phyloP scores from a whole-genome alignment of 345 rosid genomes.

The Aethionema arabicum region DNA sequence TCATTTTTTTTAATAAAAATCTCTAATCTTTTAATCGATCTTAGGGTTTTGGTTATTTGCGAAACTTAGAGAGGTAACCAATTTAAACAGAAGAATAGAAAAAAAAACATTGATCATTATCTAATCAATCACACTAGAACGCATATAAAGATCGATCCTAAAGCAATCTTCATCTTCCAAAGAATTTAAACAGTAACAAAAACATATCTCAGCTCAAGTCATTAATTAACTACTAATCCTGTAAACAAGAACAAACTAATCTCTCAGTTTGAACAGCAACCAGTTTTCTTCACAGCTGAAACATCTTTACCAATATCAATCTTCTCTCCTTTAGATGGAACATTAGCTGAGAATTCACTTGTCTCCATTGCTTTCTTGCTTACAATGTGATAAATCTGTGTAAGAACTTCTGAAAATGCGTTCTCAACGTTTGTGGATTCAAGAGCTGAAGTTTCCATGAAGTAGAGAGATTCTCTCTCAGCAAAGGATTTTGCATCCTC shows the following conservation, averaged over 20 bases:
- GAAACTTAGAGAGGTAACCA: no score
- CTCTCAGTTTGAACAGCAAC: constrained; percentile 36
- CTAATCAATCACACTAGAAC: constrained; percentile 11
- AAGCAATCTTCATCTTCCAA: constrained; percentile 26
- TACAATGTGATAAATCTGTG: constrained; percentile 49
- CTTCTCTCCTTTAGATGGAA: constrained; percentile 39
- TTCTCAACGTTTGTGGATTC: constrained; percentile 53
- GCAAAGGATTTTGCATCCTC: constrained; percentile 52
- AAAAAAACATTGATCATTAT: background rate
- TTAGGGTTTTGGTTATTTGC: no score
- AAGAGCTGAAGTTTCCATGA: constrained; percentile 59
- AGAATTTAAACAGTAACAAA: constrained; percentile 13
- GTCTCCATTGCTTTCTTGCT: constrained; percentile 53
- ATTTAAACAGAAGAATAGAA: no score
- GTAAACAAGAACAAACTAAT: background rate
- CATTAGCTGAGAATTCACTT: constrained; percentile 32
- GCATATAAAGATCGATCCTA: constrained; percentile 11
- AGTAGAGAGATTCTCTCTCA: constrained; percentile 49
- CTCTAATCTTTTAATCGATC: no score
- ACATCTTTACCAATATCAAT: constrained; percentile 44
- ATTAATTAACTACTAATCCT: constrained; percentile 23
- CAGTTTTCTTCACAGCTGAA: constrained; percentile 41
- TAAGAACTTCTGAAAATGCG: constrained; percentile 51
- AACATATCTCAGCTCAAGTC: constrained; percentile 30
- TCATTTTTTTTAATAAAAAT: no score